Evolutionary conservation across 2,329 filamentous ascomycete genomes (phyloP).

Genomic region (Emmonsiellopsis sp.): DNA sequence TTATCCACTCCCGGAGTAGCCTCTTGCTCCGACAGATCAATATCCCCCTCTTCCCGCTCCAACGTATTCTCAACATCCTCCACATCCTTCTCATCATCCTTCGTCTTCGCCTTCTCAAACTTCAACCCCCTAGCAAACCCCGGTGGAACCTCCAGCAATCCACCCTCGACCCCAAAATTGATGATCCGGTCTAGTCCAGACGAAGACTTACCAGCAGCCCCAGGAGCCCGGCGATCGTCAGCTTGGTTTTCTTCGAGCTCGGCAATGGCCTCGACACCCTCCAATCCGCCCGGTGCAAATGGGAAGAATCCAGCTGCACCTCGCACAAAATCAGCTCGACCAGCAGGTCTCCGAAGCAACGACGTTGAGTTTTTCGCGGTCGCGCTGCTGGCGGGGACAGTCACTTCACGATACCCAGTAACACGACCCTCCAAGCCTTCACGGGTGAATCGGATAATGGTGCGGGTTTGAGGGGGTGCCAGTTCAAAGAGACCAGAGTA

Average conservation of each 20-base stretch:
- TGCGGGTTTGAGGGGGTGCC: slow-evolving; percentile 84
- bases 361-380: slow-evolving; percentile 95
- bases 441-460: slow-evolving; percentile 84
- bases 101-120: slow-evolving; percentile 53
- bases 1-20: slow-evolving; percentile 24
- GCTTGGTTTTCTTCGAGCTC: slow-evolving; percentile 64
- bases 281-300: slow-evolving; percentile 82
- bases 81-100: slow-evolving; percentile 58
- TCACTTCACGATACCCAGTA: slow-evolving; percentile 89
- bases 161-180: slow-evolving; percentile 66
- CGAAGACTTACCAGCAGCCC: slow-evolving; percentile 25
- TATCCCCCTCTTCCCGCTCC: slow-evolving; percentile 36
- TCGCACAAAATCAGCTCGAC: slow-evolving; percentile 80
- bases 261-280: slow-evolving; percentile 76
- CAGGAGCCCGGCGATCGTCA: slow-evolving; percentile 38
- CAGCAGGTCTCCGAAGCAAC: slow-evolving; percentile 73
- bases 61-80: slow-evolving; percentile 42
- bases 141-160: slow-evolving; percentile 71
- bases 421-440: slow-evolving; percentile 89
- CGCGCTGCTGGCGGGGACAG: slow-evolving; percentile 76
- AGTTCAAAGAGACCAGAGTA: slow-evolving; percentile 78
- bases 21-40: slow-evolving; percentile 37
- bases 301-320: slow-evolving; percentile 91
- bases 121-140: slow-evolving; percentile 72
- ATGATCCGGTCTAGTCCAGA: slow-evolving; percentile 72